A percentile compares a stretch with the other conserved stretches of the same genome.
Conservation (phyloP, 2,329 filamentous ascomycete genomes). For the Alternaria conjuncta region DNA sequence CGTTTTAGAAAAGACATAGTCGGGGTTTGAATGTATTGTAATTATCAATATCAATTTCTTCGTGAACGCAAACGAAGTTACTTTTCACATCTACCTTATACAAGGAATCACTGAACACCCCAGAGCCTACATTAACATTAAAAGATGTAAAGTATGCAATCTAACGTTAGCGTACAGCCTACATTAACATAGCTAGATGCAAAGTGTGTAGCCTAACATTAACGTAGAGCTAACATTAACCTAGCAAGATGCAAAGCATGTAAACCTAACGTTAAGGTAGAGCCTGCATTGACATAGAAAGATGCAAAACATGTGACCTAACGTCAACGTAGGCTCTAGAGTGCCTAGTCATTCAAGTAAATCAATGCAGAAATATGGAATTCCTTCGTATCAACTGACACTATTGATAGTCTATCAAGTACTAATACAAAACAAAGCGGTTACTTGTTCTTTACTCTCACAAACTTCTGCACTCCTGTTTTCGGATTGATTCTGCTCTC, state of each 20-base stretch:
- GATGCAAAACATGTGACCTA: background rate
- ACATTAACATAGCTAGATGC: background rate
- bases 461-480: background rate
- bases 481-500: background rate
- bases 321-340: background rate
- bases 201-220: background rate
- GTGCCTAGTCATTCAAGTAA: background rate
- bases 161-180: no score
- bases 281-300: no score
- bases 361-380: background rate
- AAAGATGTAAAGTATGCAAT: no score
- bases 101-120: background rate
- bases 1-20: constrained; percentile 18
- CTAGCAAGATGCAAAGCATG: no score
- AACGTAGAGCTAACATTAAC: background rate
- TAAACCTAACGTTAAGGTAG: no score
- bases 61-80: background rate
- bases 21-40: background rate
- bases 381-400: background rate
- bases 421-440: background rate
- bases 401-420: background rate
- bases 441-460: background rate
- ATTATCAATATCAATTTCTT: background rate
- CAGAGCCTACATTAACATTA: background rate
- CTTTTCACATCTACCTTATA: background rate